Percentiles rank a stretch among this genome's conserved stretches.
phyloP scores from a whole-genome alignment of 2,329 filamentous ascomycete species.

The Clathrospora elynae region DNA sequence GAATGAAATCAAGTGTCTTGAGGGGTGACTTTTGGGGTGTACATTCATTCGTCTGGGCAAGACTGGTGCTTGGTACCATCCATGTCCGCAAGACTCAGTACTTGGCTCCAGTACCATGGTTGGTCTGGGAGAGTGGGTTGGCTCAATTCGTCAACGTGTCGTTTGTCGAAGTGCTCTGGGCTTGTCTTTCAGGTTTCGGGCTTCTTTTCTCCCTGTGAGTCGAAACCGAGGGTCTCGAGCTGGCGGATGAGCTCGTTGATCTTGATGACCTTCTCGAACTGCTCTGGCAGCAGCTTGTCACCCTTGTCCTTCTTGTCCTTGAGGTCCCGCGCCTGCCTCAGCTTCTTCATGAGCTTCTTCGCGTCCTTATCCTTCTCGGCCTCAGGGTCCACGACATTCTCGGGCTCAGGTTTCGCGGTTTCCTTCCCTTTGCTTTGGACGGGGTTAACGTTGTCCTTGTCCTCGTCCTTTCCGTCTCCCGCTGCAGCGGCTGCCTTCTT shows the following conservation, averaged over 20 bases:
- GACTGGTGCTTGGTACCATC: too few relatives aligned
- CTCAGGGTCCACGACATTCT: slow-evolving; percentile 63
- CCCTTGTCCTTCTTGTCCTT: slow-evolving; percentile 90
- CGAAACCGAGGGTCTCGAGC: slow-evolving; percentile 82
- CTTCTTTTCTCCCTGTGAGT: slow-evolving; percentile 73
- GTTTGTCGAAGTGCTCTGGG: background rate
- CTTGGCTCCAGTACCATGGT: too few relatives aligned
- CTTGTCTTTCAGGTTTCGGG: slow-evolving; percentile 34
- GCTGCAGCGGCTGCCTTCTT: slow-evolving; percentile 57
- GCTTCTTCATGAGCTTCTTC: slow-evolving; percentile 88
- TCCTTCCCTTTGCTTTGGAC: slow-evolving; percentile 27
- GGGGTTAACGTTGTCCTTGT: slow-evolving; percentile 46
- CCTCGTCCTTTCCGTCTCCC: slow-evolving; percentile 58
- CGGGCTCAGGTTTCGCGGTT: slow-evolving; percentile 27
- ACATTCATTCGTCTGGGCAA: too few relatives aligned
- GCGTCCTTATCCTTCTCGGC: slow-evolving; percentile 90
- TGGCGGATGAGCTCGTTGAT: slow-evolving; percentile 93
- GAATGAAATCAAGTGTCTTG: too few relatives aligned
- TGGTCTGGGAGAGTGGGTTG: too few relatives aligned
- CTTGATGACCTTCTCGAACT: slow-evolving; percentile 96
- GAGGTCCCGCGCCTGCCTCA: slow-evolving; percentile 89
- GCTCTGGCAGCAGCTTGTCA: slow-evolving; percentile 82
- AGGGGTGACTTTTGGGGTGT: too few relatives aligned
- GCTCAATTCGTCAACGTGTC: too few relatives aligned
- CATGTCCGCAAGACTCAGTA: too few relatives aligned